These are phyloP conservation scores for Penicillium crystallinum DNA, from an alignment of 495 filamentous ascomycete species.

Conservation along the genomic window DNA sequence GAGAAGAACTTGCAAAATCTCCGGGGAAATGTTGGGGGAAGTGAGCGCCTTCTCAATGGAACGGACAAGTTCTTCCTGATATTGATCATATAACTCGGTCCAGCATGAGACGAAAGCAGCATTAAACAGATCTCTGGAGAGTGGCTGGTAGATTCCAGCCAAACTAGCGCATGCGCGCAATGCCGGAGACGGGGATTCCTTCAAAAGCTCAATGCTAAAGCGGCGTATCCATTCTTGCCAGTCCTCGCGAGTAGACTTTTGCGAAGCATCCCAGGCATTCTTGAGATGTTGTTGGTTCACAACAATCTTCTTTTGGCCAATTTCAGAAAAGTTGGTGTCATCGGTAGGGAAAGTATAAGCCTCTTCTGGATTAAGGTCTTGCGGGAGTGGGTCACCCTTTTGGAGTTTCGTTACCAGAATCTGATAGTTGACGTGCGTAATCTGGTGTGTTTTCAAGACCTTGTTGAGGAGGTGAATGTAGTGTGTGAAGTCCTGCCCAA, in stretches of 20 bases:
- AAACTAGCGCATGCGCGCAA: constrained; percentile 87
- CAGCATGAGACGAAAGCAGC: constrained; percentile 98
- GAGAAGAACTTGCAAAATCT: constrained; percentile 88
- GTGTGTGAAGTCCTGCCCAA: constrained; percentile 90
- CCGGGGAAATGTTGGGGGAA: constrained; percentile 87
- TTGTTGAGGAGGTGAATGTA: constrained; percentile 91
- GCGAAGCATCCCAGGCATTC: constrained; percentile 92
- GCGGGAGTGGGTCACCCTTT: constrained; percentile 87
- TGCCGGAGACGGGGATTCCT: constrained; percentile 93
- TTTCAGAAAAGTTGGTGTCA: constrained; percentile 73
- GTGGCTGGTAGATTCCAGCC: constrained; percentile 81
- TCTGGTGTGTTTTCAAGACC: constrained; percentile 55
- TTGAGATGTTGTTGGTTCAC: constrained; percentile 97
- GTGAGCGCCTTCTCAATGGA: constrained; percentile 94
- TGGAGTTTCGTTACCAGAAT: constrained; percentile 85
- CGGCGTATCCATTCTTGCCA: constrained; percentile 99
- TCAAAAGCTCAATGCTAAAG: constrained; percentile 90
- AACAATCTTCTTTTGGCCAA: constrained; percentile 85
- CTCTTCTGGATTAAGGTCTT: constrained; percentile 87
- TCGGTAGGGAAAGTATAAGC: constrained; percentile 72
- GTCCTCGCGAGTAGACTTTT: constrained; percentile 93
- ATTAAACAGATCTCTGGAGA: constrained; percentile 94
- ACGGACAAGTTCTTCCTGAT: constrained; percentile 88
- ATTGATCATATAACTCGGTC: constrained; percentile 94
- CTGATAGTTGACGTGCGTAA: constrained; percentile 83